Evolutionary conservation across 2,329 filamentous ascomycete genomes (phyloP).

Genomic region (Pseudogymnoascus sp.): DNA sequence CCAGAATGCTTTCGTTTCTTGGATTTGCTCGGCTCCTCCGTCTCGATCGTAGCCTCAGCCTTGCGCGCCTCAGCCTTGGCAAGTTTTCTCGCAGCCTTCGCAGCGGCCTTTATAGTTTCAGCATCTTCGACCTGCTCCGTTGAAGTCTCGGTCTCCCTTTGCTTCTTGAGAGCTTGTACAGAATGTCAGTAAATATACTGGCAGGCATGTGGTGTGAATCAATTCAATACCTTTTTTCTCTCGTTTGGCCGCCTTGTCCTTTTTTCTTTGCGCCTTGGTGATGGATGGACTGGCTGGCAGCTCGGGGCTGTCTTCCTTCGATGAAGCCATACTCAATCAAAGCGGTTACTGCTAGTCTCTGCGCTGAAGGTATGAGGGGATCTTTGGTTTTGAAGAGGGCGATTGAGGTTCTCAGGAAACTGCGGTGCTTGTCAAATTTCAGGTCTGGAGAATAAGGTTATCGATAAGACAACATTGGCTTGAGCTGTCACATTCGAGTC

Average conservation of each 20-base stretch:
- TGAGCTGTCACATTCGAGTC: not conserved
- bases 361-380: not conserved
- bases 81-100: constrained; percentile 18
- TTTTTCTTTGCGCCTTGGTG: not conserved
- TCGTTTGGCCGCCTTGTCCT: not conserved
- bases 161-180: not conserved
- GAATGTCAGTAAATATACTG: not conserved
- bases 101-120: constrained; percentile 25
- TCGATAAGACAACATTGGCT: constrained; percentile 1
- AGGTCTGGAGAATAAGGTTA: constrained; percentile 1
- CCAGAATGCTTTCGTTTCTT: constrained; percentile 18
- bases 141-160: constrained; percentile 25
- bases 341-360: not conserved
- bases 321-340: not conserved
- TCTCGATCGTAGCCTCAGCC: constrained; percentile 17
- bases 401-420: not conserved
- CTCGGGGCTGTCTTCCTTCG: not conserved
- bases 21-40: constrained; percentile 14
- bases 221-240: constrained; percentile 2
- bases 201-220: not conserved
- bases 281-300: not conserved
- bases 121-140: constrained; percentile 40
- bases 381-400: not conserved
- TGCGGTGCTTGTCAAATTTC: not conserved
- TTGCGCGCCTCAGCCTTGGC: constrained; percentile 19